Evolutionary conservation across 371 early-diverging fungal genomes (phyloP).

Genomic region (Mortierella sp.): DNA sequence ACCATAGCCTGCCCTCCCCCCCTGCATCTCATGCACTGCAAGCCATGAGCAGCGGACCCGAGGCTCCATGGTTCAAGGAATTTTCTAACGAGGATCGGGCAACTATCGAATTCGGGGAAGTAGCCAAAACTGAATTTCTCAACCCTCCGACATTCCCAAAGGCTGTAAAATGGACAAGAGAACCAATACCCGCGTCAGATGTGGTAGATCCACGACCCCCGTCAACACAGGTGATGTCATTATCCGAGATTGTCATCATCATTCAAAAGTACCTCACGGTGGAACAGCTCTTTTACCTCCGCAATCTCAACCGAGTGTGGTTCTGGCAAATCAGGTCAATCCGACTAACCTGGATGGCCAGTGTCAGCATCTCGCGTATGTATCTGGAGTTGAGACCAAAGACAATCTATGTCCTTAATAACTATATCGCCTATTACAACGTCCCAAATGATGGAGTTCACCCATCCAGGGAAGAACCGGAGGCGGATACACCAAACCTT

Average conservation of each 20-base stretch:
- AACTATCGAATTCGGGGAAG: no score
- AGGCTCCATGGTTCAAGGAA: no score
- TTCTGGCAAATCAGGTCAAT: not conserved
- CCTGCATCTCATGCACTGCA: no score
- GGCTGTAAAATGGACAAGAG: conserved; percentile 18
- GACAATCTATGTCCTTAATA: conserved; percentile 19
- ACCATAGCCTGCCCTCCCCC: no score
- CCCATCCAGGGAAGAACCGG: not conserved
- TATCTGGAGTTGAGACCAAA: conserved; percentile 7
- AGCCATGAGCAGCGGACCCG: no score
- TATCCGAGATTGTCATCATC: conserved; percentile 14
- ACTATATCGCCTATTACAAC: conserved; percentile 19
- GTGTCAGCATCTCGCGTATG: not conserved
- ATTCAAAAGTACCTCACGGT: conserved; percentile 9
- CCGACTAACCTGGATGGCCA: not conserved
- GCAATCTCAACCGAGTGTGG: conserved; percentile 12
- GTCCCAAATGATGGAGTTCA: no score
- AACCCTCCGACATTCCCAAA: no score
- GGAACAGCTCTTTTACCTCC: not conserved
- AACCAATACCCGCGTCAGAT: not conserved
- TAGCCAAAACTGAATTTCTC: no score
- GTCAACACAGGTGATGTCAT: not conserved
- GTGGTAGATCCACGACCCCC: not conserved
- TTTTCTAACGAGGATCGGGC: no score
- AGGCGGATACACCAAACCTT: no score